Percentiles rank a stretch among this genome's conserved stretches.
Evolutionary conservation across 2,329 filamentous ascomycete species (phyloP).

Genomic region (Bipolaris sorokiniana): DNA sequence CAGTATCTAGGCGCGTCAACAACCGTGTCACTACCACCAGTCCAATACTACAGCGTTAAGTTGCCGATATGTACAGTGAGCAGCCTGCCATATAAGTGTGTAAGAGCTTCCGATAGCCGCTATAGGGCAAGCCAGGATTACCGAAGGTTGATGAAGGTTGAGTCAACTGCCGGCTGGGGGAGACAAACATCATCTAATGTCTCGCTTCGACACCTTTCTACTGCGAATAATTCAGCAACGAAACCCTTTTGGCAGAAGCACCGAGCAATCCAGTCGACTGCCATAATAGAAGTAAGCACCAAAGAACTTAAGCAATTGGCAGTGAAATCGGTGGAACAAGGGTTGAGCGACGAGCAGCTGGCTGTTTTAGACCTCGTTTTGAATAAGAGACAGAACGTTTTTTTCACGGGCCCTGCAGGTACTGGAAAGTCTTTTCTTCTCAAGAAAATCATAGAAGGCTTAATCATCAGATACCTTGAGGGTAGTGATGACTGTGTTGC

Average conservation of each 20-base stretch:
- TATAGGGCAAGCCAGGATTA: background rate
- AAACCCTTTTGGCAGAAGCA: background rate
- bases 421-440: conserved; percentile 97
- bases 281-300: background rate
- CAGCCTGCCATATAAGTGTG: too few relatives aligned
- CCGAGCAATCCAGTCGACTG: background rate
- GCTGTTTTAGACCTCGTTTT: conserved; percentile 84
- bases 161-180: background rate
- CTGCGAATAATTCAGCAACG: background rate
- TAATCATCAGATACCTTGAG: conserved; percentile 73
- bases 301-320: background rate
- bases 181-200: background rate
- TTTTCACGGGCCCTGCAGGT: conserved; percentile 94
- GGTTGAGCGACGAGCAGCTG: conserved; percentile 76
- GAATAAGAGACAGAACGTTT: conserved; percentile 82
- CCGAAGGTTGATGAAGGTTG: background rate
- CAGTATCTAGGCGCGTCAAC: too few relatives aligned
- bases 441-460: conserved; percentile 81
- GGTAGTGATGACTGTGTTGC: conserved; percentile 83
- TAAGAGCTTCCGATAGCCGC: too few relatives aligned
- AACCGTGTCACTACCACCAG: too few relatives aligned
- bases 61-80: too few relatives aligned
- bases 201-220: background rate
- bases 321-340: background rate
- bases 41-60: too few relatives aligned